Percentiles rank a stretch among this genome's conserved stretches.
Evolutionary conservation across 1,284 basidiomycete genomes (phyloP).

Genomic region (Kalmanozyma brasiliensis): DNA sequence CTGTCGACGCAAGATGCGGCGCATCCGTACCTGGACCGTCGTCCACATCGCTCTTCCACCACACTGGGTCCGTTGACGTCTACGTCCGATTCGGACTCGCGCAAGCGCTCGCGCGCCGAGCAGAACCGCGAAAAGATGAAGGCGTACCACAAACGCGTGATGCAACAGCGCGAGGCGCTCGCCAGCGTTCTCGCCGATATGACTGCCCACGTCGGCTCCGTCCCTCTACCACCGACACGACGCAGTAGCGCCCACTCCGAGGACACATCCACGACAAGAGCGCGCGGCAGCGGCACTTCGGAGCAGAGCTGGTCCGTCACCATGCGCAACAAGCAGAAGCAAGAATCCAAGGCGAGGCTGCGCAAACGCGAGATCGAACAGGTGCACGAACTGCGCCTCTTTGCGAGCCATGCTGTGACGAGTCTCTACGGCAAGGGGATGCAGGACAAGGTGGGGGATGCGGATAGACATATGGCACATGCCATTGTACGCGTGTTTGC

Average conservation of each 20-base stretch:
- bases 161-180: slow-evolving; percentile 45
- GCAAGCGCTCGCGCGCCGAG: slow-evolving; percentile 34
- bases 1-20: slow-evolving; percentile 7
- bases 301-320: slow-evolving; percentile 25
- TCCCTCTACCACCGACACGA: slow-evolving; percentile 3
- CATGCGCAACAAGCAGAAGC: slow-evolving; percentile 43
- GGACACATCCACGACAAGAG: not conserved
- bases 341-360: slow-evolving; percentile 41
- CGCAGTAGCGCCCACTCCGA: no score
- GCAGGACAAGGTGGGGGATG: slow-evolving; percentile 4
- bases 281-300: slow-evolving; percentile 10
- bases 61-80: slow-evolving; percentile 15
- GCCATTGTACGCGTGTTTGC: slow-evolving; percentile 27
- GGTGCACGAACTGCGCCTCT: slow-evolving; percentile 30
- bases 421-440: slow-evolving; percentile 10
- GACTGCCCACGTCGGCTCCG: slow-evolving; percentile 22
- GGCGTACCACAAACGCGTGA: slow-evolving; percentile 40
- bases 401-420: slow-evolving; percentile 16
- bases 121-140: slow-evolving; percentile 52
- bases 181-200: slow-evolving; percentile 27
- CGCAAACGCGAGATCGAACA: slow-evolving; percentile 46
- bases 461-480: slow-evolving; percentile 12
- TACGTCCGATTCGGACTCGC: slow-evolving; percentile 20
- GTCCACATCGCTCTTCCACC: slow-evolving; percentile 3
- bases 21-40: slow-evolving; percentile 11